phyloP scores from a whole-genome alignment of 495 filamentous ascomycete species.

The Aspergillus affinis region DNA sequence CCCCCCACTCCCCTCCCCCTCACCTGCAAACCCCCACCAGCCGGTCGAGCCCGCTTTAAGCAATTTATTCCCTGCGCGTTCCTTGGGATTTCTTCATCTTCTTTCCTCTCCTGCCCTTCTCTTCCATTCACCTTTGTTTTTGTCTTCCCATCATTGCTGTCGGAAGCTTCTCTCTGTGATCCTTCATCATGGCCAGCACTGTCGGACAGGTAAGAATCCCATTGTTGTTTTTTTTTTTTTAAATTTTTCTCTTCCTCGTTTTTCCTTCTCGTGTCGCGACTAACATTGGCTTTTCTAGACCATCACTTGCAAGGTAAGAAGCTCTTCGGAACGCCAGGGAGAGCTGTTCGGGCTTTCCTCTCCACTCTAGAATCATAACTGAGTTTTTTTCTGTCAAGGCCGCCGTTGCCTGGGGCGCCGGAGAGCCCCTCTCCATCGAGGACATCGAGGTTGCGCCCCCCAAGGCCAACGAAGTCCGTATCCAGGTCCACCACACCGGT shows the following conservation, averaged over 20 bases:
- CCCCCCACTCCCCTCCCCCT: slow-evolving; percentile 6
- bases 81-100: not conserved
- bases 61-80: slow-evolving; percentile 1
- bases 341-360: slow-evolving; percentile 12
- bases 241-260: not conserved
- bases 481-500: slow-evolving; percentile 94
- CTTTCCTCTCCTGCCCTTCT: not conserved
- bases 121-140: slow-evolving; percentile 1
- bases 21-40: not conserved
- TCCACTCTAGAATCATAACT: not conserved
- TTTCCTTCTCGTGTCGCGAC: not conserved
- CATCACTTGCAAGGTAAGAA: slow-evolving; percentile 70
- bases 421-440: slow-evolving; percentile 83
- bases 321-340: not conserved
- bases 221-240: slow-evolving; percentile 6
- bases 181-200: slow-evolving; percentile 46
- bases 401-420: slow-evolving; percentile 94
- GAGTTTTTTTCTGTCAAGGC: slow-evolving; percentile 54
- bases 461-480: slow-evolving; percentile 90
- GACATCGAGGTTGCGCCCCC: slow-evolving; percentile 90
- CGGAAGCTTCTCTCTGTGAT: not conserved
- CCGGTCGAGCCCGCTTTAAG: slow-evolving; percentile 3
- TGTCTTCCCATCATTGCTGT: slow-evolving; percentile 2
- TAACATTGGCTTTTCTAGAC: slow-evolving; percentile 48
- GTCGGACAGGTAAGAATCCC: slow-evolving; percentile 52